Evolutionary conservation across 345 rosid genomes (phyloP), one percentile per base, ranked within the genome.

Genomic region (Kandelia obovata): DNA sequence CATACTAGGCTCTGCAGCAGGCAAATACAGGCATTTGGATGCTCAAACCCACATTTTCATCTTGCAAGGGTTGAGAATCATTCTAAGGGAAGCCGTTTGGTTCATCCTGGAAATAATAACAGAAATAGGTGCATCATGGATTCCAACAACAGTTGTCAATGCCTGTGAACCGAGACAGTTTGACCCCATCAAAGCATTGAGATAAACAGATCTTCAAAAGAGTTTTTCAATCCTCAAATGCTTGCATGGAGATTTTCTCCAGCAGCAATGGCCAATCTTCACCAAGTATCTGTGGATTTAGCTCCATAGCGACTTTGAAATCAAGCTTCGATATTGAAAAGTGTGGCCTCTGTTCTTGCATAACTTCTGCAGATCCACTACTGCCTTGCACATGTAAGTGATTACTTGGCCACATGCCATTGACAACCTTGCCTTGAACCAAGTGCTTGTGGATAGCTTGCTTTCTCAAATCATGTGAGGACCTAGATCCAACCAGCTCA

Each of bases 201-300:
- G 66, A 56, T 6, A 68, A 63, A 58, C 43, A 69, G 39, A 66
- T 21, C 64, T 59, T 28, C 62, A 34, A 51, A 46, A 66, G 51
- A 55, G 16, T 23, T 23, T 58, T 64, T 74, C 70, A 73, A 60
- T 74, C 77, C 21, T 75, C 68, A 11, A 66, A 73, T 17, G 67
- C 60, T 62, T 58, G 62, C 32, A 61, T 23, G 47, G 70, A 77
- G 34, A 79, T 82, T 79, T 75, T 83, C 82, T 83, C 89, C 68
- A 81, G 74, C 73, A 77, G 68, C 82, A 73, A 62, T 34, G 85
- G 82, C 85, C 89, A 81, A 61, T 81, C 76, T 75, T 78, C 86
- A 30, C 85, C 83, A 8, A 81, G 89, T 56, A 79, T 82, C 67
- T 73, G 86, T 49, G 85, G 86, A 37, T 68, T 84, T 26, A 84